phyloP scores from a whole-genome alignment of 352 stramenopile genomes.

The Phytophthora sojae region DNA sequence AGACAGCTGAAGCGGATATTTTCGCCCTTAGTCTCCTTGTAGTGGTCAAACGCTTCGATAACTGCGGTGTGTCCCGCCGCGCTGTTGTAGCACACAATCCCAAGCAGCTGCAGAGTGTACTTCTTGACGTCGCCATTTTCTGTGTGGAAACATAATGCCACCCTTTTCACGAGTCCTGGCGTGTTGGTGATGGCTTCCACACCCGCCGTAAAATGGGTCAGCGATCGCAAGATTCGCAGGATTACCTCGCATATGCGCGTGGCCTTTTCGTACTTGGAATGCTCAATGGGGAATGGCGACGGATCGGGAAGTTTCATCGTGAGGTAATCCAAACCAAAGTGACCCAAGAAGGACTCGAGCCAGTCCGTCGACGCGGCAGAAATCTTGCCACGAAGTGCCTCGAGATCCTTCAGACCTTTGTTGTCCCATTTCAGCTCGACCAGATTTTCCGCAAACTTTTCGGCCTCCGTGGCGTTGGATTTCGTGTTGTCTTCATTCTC shows the following conservation, averaged over 20 bases:
- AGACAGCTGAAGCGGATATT: slow-evolving; percentile 83
- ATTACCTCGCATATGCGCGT: slow-evolving; percentile 81
- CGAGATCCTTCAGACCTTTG: slow-evolving; percentile 76
- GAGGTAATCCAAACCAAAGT: slow-evolving; percentile 85
- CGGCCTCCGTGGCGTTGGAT: slow-evolving; percentile 62
- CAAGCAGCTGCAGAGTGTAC: slow-evolving; percentile 81
- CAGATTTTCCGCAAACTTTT: slow-evolving; percentile 75
- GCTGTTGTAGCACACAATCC: slow-evolving; percentile 91
- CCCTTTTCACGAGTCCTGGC: slow-evolving; percentile 79
- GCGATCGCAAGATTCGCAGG: slow-evolving; percentile 73
- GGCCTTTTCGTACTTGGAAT: slow-evolving; percentile 82
- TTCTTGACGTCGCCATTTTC: slow-evolving; percentile 86
- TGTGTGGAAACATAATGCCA: slow-evolving; percentile 87
- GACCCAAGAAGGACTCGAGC: slow-evolving; percentile 75
- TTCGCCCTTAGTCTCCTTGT: slow-evolving; percentile 87
- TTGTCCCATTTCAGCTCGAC: slow-evolving; percentile 89
- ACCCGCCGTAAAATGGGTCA: slow-evolving; percentile 82
- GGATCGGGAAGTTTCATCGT: slow-evolving; percentile 89
- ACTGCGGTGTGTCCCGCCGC: slow-evolving; percentile 79
- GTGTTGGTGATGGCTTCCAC: slow-evolving; percentile 87
- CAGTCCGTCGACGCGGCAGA: slow-evolving; percentile 75
- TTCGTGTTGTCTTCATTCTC: slow-evolving; percentile 77
- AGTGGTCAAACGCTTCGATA: slow-evolving; percentile 85
- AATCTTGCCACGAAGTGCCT: slow-evolving; percentile 77
- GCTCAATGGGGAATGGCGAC: slow-evolving; percentile 82